These are phyloP conservation scores for Solanum chacoense DNA, from an alignment of 305 asterid species.

Conservation along the genomic window DNA sequence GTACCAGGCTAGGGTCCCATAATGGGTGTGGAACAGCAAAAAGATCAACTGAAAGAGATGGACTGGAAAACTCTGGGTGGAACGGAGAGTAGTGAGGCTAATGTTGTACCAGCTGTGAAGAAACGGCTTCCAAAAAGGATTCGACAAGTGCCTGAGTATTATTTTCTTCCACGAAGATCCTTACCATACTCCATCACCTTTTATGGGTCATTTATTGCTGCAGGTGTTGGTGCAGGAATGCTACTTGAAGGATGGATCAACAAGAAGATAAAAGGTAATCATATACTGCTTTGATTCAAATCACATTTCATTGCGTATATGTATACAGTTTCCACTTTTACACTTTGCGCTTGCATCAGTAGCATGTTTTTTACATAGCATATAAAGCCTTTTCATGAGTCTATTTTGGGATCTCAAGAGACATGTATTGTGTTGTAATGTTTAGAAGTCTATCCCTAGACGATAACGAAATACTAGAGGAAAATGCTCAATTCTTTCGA, in stretches of 20 bases:
- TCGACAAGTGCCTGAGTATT: slow-evolving; percentile 70
- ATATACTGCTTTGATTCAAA: not conserved
- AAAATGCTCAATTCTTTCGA: not conserved
- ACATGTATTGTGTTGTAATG: not conserved
- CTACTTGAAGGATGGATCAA: slow-evolving; percentile 70
- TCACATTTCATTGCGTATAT: not conserved
- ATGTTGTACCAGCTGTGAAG: slow-evolving; percentile 40
- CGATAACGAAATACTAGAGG: not conserved
- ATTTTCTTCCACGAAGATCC: slow-evolving; percentile 75
- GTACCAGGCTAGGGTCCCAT: not conserved
- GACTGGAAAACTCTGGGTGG: slow-evolving; percentile 62
- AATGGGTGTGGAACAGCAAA: slow-evolving; percentile 37
- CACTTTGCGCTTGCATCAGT: not conserved
- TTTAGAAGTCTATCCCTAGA: not conserved
- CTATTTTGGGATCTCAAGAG: not conserved
- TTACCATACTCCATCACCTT: slow-evolving; percentile 28
- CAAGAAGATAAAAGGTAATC: slow-evolving; percentile 68
- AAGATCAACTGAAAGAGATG: slow-evolving; percentile 32
- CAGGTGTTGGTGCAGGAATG: slow-evolving; percentile 91
- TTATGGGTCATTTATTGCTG: slow-evolving; percentile 65
- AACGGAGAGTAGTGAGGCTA: slow-evolving; percentile 20
- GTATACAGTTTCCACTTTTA: not conserved
- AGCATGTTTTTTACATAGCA: not conserved
- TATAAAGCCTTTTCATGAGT: not conserved
- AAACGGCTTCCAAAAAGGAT: slow-evolving; percentile 51